These are phyloP conservation scores for Cicer chorassanicum DNA, from an alignment of 306 rosid species.

Conservation along the genomic window DNA sequence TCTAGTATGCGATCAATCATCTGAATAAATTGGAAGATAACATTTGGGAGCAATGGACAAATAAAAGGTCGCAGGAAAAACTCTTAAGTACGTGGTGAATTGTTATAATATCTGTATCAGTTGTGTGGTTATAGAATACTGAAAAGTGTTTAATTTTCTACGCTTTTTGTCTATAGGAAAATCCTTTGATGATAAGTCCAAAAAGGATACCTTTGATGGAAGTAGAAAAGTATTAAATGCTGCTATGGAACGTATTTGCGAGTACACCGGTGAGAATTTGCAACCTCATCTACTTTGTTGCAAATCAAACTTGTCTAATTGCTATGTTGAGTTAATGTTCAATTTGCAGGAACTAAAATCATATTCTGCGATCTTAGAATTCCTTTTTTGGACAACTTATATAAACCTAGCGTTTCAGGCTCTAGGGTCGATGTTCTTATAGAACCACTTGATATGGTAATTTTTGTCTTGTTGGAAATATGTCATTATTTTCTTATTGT, in stretches of 20 bases:
- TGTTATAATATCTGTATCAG: conserved; percentile 8
- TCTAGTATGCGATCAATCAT: conserved; percentile 87
- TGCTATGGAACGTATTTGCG: conserved; percentile 87
- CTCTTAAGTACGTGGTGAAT: conserved; percentile 58
- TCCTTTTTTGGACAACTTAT: conserved; percentile 81
- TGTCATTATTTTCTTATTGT: conserved; percentile 24
- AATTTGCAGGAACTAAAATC: conserved; percentile 89
- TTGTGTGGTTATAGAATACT: conserved; percentile 20
- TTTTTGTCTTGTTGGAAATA: conserved; percentile 37
- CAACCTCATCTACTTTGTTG: conserved; percentile 30
- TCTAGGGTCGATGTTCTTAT: conserved; percentile 82
- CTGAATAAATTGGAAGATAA: conserved; percentile 93
- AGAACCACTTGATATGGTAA: conserved; percentile 88
- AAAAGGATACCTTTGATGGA: conserved; percentile 86
- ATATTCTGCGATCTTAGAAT: conserved; percentile 92
- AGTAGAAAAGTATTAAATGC: conserved; percentile 86
- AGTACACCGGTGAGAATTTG: conserved; percentile 75
- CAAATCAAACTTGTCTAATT: conserved; percentile 38
- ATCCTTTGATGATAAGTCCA: conserved; percentile 70
- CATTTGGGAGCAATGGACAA: conserved; percentile 91
- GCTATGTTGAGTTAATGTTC: conserved; percentile 33
- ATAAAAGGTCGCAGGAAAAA: conserved; percentile 65
- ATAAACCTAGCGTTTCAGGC: conserved; percentile 78
- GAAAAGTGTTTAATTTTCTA: conserved; percentile 19
- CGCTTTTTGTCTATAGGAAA: conserved; percentile 59